Conservation (phyloP, 768 basidiomycete species). For the Boletus rubescentipes region DNA sequence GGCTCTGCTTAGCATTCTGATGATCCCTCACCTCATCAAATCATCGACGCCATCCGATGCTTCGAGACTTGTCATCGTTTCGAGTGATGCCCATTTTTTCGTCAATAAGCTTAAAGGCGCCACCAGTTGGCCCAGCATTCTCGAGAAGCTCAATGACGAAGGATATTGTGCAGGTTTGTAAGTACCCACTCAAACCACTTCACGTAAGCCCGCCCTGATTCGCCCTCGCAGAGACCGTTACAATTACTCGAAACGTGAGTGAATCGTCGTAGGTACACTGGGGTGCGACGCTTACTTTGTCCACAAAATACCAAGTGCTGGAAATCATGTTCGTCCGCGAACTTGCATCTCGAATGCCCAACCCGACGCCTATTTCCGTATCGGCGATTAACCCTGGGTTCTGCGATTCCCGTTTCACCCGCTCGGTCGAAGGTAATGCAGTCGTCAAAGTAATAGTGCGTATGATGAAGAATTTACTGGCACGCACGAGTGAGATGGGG, state of each 20-base stretch:
- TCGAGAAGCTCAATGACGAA: slow-evolving; percentile 28
- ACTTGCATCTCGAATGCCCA: slow-evolving; percentile 32
- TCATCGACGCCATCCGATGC: slow-evolving; percentile 22
- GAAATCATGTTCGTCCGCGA: slow-evolving; percentile 37
- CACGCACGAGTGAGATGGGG: slow-evolving; percentile 35
- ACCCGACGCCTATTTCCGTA: slow-evolving; percentile 28
- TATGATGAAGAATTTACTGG: slow-evolving; percentile 22
- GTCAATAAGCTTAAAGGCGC: slow-evolving; percentile 9
- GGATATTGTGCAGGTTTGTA: slow-evolving; percentile 28
- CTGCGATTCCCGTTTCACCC: slow-evolving; percentile 32
- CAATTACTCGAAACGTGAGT: slow-evolving; percentile 29
- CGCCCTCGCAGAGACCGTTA: slow-evolving; percentile 20
- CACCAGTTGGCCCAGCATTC: slow-evolving; percentile 24
- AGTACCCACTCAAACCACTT: slow-evolving; percentile 3
- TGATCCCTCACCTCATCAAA: slow-evolving; percentile 36
- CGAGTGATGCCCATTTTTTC: slow-evolving; percentile 29
- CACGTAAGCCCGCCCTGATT: not conserved
- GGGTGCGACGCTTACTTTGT: not conserved
- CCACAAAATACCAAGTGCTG: slow-evolving; percentile 24
- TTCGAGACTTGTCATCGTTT: slow-evolving; percentile 31
- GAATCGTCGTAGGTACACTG: no score
- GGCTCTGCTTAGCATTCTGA: slow-evolving; percentile 33
- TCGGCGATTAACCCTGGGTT: slow-evolving; percentile 37
- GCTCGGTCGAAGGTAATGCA: slow-evolving; percentile 15
- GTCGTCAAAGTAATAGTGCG: not conserved